Evolutionary conservation across 805 yeast genomes (phyloP).

Genomic region (Blastobotrys chiropterorum): DNA sequence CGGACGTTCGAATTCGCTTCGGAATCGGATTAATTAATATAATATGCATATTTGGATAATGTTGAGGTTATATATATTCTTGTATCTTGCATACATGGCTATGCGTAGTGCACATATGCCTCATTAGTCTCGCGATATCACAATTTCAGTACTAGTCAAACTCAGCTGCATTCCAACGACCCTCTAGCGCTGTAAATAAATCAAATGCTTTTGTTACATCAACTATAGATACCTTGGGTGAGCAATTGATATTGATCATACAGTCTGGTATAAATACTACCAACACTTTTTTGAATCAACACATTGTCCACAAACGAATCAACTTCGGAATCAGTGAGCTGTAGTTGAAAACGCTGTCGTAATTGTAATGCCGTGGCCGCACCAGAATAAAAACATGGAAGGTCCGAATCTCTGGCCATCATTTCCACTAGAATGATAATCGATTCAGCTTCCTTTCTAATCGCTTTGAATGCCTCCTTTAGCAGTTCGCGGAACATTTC

Average conservation of each 20-base stretch:
- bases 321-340: conserved; percentile 63
- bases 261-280: conserved; percentile 82
- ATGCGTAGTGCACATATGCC: no score
- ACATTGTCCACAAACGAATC: conserved; percentile 72
- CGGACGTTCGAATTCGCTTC: no score
- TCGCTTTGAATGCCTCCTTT: conserved; percentile 65
- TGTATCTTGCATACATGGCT: no score
- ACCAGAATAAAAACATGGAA: conserved; percentile 91
- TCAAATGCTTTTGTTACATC: conserved; percentile 8
- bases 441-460: conserved; percentile 69
- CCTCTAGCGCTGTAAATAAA: no score
- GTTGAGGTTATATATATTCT: no score
- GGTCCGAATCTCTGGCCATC: conserved; percentile 84
- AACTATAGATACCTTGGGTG: conserved; percentile 83
- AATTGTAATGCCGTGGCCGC: conserved; percentile 73
- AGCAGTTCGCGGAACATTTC: conserved; percentile 54
- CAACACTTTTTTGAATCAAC: conserved; percentile 73
- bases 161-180: no score
- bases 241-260: conserved; percentile 93
- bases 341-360: conserved; percentile 70
- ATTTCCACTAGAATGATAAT: conserved; percentile 79
- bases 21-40: no score
- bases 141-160: no score
- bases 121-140: no score
- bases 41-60: no score